Evolutionary conservation across 2,329 filamentous ascomycete genomes (phyloP), one percentile per base, ranked within the genome.

Genomic region (Clonostachys sp.): DNA sequence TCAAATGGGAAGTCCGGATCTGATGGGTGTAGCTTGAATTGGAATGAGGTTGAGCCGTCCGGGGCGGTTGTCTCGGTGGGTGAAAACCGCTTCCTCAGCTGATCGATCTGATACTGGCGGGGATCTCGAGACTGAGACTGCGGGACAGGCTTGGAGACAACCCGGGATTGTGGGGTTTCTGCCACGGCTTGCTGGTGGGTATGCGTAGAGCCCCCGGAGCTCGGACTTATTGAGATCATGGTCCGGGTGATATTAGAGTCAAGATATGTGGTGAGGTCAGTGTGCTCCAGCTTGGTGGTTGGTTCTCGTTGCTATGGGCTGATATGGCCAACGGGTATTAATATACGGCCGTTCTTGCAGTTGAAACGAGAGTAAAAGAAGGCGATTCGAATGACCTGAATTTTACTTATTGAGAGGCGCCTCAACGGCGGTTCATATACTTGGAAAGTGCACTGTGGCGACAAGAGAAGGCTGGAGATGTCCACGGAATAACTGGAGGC

Each of bases 1-100:
- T 91, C 86, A 63, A 89, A 92, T 1, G 89, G 86, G 57, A 94
- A 92, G 59, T 94, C 89, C 0, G 89, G 89, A 60, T 94, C 89
- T 6, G 88, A 90, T 6, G 89, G 89, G 12, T 67, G 68, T 51
- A 94, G 67, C 45, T 73, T 80, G 63, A 92, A 88, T 10, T 72
- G 66, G 38, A 91, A 65, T 14, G 78, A 74, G 0, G 79, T 81
- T 4, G 72, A 73, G 44, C 78, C 74, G 50, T 76, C 64, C 7
- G 63, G 59, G 4, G 70, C 57, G 13, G 58, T 66, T 12, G 67
- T 64, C 50, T 78, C 71, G 44, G 65, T 68, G 7, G 77, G 71
- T 2, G 68, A 72, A 63, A 82, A 92, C 34, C 89, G 79, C 52
- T 81, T 80, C 56, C 81, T 76, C 51, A 92, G 68, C 69, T 94